Evolutionary conservation across 306 rosid species (phyloP).

Genomic region (Hippophae tibetana): DNA sequence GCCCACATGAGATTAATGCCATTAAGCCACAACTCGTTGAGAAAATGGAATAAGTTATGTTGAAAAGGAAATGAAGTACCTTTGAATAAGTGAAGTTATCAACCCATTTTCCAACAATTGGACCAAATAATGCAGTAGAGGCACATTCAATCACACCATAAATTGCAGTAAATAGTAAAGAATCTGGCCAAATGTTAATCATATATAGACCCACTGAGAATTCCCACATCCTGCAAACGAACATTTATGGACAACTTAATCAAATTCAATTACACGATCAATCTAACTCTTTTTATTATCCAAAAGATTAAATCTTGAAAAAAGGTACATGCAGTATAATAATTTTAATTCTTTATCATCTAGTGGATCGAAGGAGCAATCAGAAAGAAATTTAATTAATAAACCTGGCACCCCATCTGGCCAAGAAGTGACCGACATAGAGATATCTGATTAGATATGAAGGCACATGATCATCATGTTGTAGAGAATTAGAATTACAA

Average conservation of each 20-base stretch:
- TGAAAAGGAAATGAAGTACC: conserved; percentile 29
- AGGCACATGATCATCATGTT: conserved; percentile 7
- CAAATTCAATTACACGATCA: neutral
- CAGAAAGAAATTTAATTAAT: conserved; percentile 3
- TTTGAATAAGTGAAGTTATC: conserved; percentile 52
- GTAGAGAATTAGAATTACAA: neutral
- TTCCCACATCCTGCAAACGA: conserved; percentile 81
- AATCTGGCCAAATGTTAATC: conserved; percentile 87
- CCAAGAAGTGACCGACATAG: conserved; percentile 56
- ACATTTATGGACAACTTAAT: neutral
- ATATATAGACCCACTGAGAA: conserved; percentile 87
- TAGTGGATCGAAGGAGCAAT: neutral
- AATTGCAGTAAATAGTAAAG: conserved; percentile 66
- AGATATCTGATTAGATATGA: conserved; percentile 37
- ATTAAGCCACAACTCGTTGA: neutral
- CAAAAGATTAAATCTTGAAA: too few relatives aligned
- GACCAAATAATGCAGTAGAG: conserved; percentile 66
- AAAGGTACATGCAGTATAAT: neutral
- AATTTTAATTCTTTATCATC: too few relatives aligned
- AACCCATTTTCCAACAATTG: conserved; percentile 65
- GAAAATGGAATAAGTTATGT: neutral
- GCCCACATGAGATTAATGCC: too few relatives aligned
- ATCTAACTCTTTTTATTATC: neutral
- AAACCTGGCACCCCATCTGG: conserved; percentile 86
- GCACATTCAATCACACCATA: conserved; percentile 88